Conservation (phyloP, 176 grass and related monocot species). For the Rhynchospora tenuis region DNA sequence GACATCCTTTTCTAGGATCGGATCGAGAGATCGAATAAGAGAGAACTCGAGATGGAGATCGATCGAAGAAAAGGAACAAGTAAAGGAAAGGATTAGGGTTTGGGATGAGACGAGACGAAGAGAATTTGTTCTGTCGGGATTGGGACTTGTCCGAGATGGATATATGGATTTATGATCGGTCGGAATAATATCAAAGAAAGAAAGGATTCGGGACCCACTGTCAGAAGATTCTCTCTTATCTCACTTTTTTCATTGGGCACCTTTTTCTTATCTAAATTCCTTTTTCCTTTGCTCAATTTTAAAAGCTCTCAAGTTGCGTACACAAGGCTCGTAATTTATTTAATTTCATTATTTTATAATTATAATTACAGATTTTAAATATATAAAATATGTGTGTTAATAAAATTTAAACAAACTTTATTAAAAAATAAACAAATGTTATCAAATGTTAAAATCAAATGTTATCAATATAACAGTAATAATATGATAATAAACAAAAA, state of each 20-base stretch:
- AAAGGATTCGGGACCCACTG: background rate
- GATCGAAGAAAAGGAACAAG: background rate
- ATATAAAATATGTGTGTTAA: too few species aligned
- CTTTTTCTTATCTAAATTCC: background rate
- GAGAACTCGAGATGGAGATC: background rate
- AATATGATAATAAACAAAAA: too few species aligned
- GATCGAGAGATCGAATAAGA: background rate
- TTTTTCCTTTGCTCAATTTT: background rate
- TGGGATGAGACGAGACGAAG: background rate
- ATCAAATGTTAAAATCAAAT: too few species aligned
- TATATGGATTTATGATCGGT: background rate
- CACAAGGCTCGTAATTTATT: too few species aligned
- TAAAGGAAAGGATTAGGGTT: background rate
- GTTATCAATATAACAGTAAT: too few species aligned
- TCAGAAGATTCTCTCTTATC: background rate
- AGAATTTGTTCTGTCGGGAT: background rate
- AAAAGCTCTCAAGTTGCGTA: too few species aligned
- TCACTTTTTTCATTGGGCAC: background rate
- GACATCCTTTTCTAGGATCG: slow-evolving; percentile 18
- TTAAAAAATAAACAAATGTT: too few species aligned
- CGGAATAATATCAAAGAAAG: background rate
- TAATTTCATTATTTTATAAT: too few species aligned
- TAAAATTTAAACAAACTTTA: too few species aligned
- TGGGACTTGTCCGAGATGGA: background rate
- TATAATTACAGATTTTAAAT: too few species aligned